Percentiles rank a stretch among this genome's conserved stretches.
Evolutionary conservation across 2,329 filamentous ascomycete species (phyloP).

Genomic region (Sporothrix humicola): DNA sequence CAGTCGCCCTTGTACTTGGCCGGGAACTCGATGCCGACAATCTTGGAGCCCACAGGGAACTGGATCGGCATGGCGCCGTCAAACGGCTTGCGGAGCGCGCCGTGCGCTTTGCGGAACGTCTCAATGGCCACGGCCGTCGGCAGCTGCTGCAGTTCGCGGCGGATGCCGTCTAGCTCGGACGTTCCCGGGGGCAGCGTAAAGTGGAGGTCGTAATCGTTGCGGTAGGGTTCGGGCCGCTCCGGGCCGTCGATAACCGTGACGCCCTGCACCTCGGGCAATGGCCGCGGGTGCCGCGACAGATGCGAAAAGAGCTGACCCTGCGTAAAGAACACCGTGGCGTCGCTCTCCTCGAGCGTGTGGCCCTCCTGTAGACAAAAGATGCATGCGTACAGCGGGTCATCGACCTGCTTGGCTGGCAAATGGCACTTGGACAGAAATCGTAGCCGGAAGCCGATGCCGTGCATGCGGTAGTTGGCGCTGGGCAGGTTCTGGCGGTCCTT

Average conservation of each 20-base stretch:
- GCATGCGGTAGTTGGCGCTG: conserved; percentile 54
- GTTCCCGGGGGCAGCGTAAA: conserved; percentile 50
- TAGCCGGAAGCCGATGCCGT: conserved; percentile 56
- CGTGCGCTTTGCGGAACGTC: conserved; percentile 55
- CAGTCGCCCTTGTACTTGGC: conserved; percentile 60
- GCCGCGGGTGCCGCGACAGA: conserved; percentile 59
- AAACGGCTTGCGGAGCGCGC: conserved; percentile 45
- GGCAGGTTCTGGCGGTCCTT: conserved; percentile 56
- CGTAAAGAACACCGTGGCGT: conserved; percentile 63
- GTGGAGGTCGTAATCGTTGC: conserved; percentile 61
- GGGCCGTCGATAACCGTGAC: conserved; percentile 55
- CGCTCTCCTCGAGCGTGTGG: conserved; percentile 58
- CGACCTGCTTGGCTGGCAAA: conserved; percentile 54
- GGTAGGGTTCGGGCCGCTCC: conserved; percentile 48
- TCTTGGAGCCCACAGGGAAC: conserved; percentile 51
- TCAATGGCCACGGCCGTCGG: conserved; percentile 55
- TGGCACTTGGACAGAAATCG: conserved; percentile 64
- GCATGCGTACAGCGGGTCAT: conserved; percentile 61
- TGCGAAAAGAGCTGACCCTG: conserved; percentile 60
- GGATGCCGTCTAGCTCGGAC: conserved; percentile 52
- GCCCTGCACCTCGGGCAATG: conserved; percentile 56
- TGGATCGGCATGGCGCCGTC: conserved; percentile 39
- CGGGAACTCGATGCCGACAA: conserved; percentile 60
- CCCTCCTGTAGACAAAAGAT: conserved; percentile 59
- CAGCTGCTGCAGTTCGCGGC: conserved; percentile 49